Evolutionary conservation across 208 protist genomes (phyloP).

Genomic region (Leishmania tarentolae): DNA sequence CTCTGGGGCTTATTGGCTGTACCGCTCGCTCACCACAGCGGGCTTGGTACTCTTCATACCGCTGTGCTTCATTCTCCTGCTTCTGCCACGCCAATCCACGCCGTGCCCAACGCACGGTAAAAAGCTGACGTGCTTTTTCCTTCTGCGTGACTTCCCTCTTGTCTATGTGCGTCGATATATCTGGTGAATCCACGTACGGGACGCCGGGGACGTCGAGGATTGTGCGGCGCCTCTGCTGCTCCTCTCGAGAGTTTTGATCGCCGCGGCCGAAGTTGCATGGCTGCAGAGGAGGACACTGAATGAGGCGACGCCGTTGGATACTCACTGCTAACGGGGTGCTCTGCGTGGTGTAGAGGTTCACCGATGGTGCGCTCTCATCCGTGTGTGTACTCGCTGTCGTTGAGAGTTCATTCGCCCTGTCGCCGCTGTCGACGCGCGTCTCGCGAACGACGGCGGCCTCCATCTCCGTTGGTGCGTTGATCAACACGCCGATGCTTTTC

Average conservation of each 20-base stretch:
- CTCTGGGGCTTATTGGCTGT: not conserved
- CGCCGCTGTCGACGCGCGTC: not conserved
- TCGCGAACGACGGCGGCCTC: not conserved
- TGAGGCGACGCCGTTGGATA: not conserved
- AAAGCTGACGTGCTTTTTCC: constrained; percentile 19
- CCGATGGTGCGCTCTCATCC: not conserved
- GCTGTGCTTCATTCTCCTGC: constrained; percentile 32
- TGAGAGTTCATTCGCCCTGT: not conserved
- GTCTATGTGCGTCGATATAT: constrained; percentile 29
- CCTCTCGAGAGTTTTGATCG: not conserved
- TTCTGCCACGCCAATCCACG: constrained; percentile 31
- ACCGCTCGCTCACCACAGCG: not conserved
- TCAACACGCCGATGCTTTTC: not conserved
- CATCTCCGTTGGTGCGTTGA: too few relatives aligned
- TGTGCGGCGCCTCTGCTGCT: constrained; percentile 15
- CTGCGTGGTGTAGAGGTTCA: not conserved
- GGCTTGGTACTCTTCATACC: constrained; percentile 8
- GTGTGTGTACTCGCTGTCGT: not conserved
- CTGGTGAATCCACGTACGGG: constrained; percentile 31
- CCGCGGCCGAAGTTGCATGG: not conserved
- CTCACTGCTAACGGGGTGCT: not conserved
- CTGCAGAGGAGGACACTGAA: constrained; percentile 5
- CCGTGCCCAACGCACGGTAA: constrained; percentile 33
- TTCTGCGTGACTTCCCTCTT: constrained; percentile 6
- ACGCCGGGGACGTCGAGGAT: constrained; percentile 29